Base-by-base conservation (phyloP, 2,329 filamentous ascomycete species). In the Penicillium sp. region DNA sequence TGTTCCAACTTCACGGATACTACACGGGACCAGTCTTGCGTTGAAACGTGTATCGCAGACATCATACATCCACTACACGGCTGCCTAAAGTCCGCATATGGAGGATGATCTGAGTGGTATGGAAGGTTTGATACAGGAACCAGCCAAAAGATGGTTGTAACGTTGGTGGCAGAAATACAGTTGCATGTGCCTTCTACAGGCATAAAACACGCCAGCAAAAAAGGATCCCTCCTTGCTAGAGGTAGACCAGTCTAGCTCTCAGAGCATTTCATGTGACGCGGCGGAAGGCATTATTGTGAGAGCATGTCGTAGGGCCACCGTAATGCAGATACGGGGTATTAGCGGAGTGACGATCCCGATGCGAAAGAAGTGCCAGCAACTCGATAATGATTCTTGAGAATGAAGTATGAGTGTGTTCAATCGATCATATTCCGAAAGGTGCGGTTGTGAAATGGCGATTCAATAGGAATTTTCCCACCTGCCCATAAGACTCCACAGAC, bases 91-190 rank as follows among this genome's bases (percentile, higher is more conserved):
- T 35, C 38, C 26, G 32, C 45, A 38, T 16, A 32, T 19, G 13
- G 16, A 13, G 27, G 35, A 48, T 53, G 16, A 44, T 49, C 32
- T 49, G n/a, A 30, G 30, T 42, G 43, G 44, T 43, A 48, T 53
- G 38, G 14, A 53, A 29, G 14, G 23, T 18, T 36, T 18, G 39
- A 39, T 50, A 43, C 14, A 49, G 27, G 30, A 18, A n/a, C 38
- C 23, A 23, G 23, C 23, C 23, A 45, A 39, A 49, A 26, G 5
- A 39, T 29, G 23, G 10, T 23, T 50, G 26, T 34, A 53, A 36
- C 46, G 19, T 50, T 6, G 32, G 19, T 41, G n/a, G 42, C n/a
- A 32, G 19, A 39, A 47, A 34, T 11, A 39, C 11, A 36, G 14
- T 34, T 23, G 16, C 32, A 50, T 35, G 23, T 39, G 45, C 18